Base-by-base conservation (phyloP, 768 basidiomycete species). In the Auricularia sp. region DNA sequence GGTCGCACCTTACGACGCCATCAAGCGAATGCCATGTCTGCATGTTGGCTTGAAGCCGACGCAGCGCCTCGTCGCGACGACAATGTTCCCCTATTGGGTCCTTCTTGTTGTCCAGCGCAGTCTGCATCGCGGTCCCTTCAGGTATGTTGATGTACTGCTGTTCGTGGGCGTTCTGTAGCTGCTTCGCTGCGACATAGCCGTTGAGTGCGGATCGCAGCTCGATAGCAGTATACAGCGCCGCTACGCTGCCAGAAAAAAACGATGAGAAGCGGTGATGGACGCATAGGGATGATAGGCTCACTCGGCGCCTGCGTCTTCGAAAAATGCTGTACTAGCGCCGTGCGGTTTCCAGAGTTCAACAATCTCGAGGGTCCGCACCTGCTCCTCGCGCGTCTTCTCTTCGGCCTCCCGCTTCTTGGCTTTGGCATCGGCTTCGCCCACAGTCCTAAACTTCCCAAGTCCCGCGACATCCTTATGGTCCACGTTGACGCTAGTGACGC, bases 291-390 rank as follows among this genome's bases (percentile, higher is more conserved):
- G 35, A 21, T 64, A 24, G 18, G 79, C 85, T 67, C 68, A 90
- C 92, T 82, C 83, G 65, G 80, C 81, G 35, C 82, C 85, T 51
- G 85, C 79, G 1, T 77, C 84, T 56, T 84, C 80, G 72, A 94
- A 92, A 65, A 93, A 80, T 5, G 75, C 74, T 2, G 82, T 67
- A 1, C 82, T 86, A 4, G 71, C 69, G 47, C 81, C 80, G 70
- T 85, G 81, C 10, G 92, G 90, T 69, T 90, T 94, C 87, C 86
- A 94, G 35, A 89, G 68, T 72, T 92, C 90, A 37, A 73, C 81
- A 37, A 94, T 78, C 16, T 77, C 80, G 29, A 92, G 75, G 68
- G 85, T 83, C 47, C 75, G 77, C 14, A 69, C 75, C 61, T 74
- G 78, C 34, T 73, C 79, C 62, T 76, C 78, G 71, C 76, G 76